Evolutionary conservation across 805 yeast genomes (phyloP).

Genomic region (Zygosaccharomyces gambellarensis): DNA sequence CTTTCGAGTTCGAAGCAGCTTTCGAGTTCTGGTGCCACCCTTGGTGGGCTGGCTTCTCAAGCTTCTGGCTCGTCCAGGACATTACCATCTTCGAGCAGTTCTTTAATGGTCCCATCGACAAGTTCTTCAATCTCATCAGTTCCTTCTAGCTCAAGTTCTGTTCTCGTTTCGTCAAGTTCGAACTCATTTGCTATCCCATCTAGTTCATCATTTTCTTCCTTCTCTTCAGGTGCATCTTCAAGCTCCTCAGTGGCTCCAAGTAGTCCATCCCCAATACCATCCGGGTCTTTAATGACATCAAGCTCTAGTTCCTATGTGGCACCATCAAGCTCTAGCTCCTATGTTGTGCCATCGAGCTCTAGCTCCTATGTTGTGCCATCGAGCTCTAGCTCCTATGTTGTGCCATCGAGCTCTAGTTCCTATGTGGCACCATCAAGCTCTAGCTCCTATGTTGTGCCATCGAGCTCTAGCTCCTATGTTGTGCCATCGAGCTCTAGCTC

Average conservation of each 20-base stretch:
- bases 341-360: neutral
- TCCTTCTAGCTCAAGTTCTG: neutral
- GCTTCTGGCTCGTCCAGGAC: no score
- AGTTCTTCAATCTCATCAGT: neutral
- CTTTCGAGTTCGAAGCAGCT: neutral
- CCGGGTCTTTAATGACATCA: neutral
- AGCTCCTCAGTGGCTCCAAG: neutral
- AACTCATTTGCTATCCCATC: neutral
- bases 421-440: neutral
- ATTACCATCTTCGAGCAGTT: neutral
- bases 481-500: neutral
- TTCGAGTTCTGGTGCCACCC: no score
- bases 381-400: neutral
- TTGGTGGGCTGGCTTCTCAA: no score
- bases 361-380: constrained; percentile 1
- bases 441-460: neutral
- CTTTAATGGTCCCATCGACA: neutral
- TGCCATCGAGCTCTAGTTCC: constrained; percentile 1
- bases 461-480: neutral
- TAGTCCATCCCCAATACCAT: no score
- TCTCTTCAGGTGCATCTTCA: neutral
- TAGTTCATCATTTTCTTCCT: neutral
- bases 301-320: neutral
- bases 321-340: neutral
- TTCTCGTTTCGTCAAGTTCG: neutral